These are phyloP conservation scores for Phytophthora pini DNA, from an alignment of 352 stramenopile genomes.

Conservation along the genomic window DNA sequence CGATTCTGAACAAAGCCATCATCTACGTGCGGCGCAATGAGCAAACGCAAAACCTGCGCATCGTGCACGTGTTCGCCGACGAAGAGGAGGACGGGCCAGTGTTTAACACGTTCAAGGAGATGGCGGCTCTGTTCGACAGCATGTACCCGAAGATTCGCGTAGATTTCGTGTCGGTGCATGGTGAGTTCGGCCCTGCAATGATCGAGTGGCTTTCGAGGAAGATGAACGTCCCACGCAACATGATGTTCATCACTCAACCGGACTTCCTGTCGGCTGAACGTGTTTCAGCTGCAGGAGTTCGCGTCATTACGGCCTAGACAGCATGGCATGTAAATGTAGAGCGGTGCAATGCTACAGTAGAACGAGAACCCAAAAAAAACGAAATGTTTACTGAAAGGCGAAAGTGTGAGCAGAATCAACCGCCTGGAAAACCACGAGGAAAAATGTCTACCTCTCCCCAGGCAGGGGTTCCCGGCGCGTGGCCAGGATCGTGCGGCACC, in stretches of 20 bases:
- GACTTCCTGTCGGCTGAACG: conserved; percentile 67
- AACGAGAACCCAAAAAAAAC: background rate
- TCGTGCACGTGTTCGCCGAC: conserved; percentile 78
- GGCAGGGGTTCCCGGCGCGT: background rate
- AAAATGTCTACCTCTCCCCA: too few species aligned
- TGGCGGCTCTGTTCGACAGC: conserved; percentile 14
- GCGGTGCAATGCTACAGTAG: background rate
- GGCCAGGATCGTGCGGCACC: background rate
- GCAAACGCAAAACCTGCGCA: conserved; percentile 83
- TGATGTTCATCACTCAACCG: conserved; percentile 92
- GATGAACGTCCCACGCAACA: conserved; percentile 78
- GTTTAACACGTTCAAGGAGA: conserved; percentile 11
- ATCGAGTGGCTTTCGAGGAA: conserved; percentile 79
- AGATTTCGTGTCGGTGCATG: conserved; percentile 69
- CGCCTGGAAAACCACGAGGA: background rate
- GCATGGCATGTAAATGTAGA: background rate
- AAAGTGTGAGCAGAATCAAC: background rate
- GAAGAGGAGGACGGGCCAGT: conserved; percentile 23
- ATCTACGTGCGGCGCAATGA: conserved; percentile 90
- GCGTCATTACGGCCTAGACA: conserved; percentile 79
- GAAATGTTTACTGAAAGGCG: background rate
- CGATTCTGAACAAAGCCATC: conserved; percentile 91
- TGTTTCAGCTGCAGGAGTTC: conserved; percentile 74
- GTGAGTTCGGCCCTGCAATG: conserved; percentile 63
- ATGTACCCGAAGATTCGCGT: conserved; percentile 90